Evolutionary conservation across 129 eudicot genomes (phyloP).

Genomic region (Tanacetum coccineum): DNA sequence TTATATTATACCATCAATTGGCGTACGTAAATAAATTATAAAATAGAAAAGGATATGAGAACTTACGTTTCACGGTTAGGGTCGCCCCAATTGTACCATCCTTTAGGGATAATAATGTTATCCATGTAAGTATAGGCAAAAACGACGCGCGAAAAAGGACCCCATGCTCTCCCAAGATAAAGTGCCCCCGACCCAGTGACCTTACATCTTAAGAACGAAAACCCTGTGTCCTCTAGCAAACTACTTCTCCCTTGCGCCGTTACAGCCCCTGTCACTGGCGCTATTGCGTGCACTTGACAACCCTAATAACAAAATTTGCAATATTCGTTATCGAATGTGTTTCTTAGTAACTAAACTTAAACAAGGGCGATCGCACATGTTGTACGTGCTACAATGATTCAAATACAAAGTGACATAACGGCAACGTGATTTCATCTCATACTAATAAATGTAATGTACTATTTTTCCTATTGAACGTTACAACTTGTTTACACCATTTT

Average conservation of each 20-base stretch:
- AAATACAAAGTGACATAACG: too few relatives aligned
- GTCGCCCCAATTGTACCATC: slow-evolving; percentile 97
- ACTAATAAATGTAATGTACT: too few relatives aligned
- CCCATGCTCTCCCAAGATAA: slow-evolving; percentile 97
- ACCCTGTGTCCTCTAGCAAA: slow-evolving; percentile 85
- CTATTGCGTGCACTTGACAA: slow-evolving; percentile 87
- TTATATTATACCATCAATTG: too few relatives aligned
- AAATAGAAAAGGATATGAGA: not conserved
- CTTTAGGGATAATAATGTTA: slow-evolving; percentile 77
- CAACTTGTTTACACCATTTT: too few relatives aligned
- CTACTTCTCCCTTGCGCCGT: slow-evolving; percentile 92
- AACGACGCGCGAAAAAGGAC: slow-evolving; percentile 84
- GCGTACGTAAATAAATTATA: not conserved
- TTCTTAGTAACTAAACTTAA: too few relatives aligned
- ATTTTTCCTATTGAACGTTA: too few relatives aligned
- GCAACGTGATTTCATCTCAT: too few relatives aligned
- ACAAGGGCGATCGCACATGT: too few relatives aligned
- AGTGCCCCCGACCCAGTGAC: slow-evolving; percentile 89
- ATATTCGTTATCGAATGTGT: too few relatives aligned
- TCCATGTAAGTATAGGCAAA: slow-evolving; percentile 93
- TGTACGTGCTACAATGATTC: too few relatives aligned
- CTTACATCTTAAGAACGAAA: slow-evolving; percentile 75
- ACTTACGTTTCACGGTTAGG: slow-evolving; percentile 86
- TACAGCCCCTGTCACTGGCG: slow-evolving; percentile 77
- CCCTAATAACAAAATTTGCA: slow-evolving; percentile 21